phyloP scores from a whole-genome alignment of 495 filamentous ascomycete species.

The Platismatia glauca region DNA sequence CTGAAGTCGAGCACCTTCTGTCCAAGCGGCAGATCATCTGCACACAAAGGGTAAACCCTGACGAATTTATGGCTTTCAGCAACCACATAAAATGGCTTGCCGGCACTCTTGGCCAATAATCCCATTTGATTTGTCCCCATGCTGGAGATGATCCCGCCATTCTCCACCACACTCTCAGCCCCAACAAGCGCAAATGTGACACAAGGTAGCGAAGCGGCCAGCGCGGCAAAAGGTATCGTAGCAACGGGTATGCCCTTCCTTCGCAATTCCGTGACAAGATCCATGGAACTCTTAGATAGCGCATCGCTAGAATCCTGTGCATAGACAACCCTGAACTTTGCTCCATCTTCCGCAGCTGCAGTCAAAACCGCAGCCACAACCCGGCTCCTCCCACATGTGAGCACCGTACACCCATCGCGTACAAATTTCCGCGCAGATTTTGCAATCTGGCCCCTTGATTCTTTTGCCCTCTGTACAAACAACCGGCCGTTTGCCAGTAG shows the following conservation, averaged over 20 bases:
- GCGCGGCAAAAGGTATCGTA: constrained; percentile 69
- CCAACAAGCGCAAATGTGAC: constrained; percentile 78
- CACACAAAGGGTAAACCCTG: constrained; percentile 65
- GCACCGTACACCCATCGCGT: constrained; percentile 61
- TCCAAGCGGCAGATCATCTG: constrained; percentile 67
- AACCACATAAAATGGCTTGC: constrained; percentile 81
- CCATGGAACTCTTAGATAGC: constrained; percentile 33
- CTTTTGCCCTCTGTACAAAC: constrained; percentile 82
- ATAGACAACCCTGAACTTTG: constrained; percentile 79
- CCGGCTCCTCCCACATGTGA: constrained; percentile 80
- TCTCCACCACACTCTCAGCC: constrained; percentile 89
- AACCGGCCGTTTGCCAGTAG: constrained; percentile 73
- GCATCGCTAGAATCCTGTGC: constrained; percentile 39
- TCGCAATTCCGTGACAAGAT: constrained; percentile 59
- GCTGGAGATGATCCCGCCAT: constrained; percentile 82
- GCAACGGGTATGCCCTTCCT: constrained; percentile 71
- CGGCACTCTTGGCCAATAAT: constrained; percentile 63
- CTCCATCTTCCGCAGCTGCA: constrained; percentile 59
- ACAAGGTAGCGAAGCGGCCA: constrained; percentile 77
- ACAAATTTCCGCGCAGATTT: constrained; percentile 67
- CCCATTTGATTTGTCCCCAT: constrained; percentile 91
- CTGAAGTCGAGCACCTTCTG: constrained; percentile 67
- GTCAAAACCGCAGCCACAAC: constrained; percentile 70
- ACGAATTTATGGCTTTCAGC: constrained; percentile 96
- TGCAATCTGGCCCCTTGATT: constrained; percentile 73